Conservation (phyloP, 352 stramenopile genomes). For the Ophiocytium majus region DNA sequence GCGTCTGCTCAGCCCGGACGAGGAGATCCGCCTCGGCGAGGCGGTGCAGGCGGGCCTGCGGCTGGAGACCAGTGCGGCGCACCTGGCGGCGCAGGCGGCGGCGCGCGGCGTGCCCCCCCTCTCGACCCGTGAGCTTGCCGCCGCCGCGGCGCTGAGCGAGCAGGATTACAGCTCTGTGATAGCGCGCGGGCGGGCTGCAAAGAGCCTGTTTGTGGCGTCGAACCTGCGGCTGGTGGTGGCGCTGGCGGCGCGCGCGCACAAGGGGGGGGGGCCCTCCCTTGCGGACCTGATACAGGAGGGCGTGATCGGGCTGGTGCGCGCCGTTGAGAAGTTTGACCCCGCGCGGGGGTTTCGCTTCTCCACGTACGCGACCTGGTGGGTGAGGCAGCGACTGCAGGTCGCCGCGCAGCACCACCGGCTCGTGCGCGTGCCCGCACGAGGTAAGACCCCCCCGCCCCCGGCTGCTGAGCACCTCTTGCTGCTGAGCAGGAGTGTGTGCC, state of each 20-base stretch:
- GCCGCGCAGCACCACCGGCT: slow-evolving; percentile 57
- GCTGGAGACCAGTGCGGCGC: slow-evolving; percentile 4
- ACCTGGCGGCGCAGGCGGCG: background rate
- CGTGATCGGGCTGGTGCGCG: slow-evolving; percentile 67
- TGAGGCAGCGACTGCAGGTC: slow-evolving; percentile 61
- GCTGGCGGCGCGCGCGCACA: background rate
- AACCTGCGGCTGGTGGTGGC: slow-evolving; percentile 46
- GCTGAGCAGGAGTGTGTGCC: too few species aligned
- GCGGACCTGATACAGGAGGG: slow-evolving; percentile 73
- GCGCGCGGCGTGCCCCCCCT: background rate
- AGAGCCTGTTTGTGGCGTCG: slow-evolving; percentile 27
- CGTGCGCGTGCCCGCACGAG: slow-evolving; percentile 66
- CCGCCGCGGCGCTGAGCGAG: slow-evolving; percentile 1
- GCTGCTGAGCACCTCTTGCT: too few species aligned
- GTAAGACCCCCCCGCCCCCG: too few species aligned
- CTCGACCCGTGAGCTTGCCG: background rate
- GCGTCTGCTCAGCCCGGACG: slow-evolving; percentile 25
- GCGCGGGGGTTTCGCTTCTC: slow-evolving; percentile 71
- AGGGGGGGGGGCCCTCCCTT: slow-evolving; percentile 61
- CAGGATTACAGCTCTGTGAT: slow-evolving; percentile 15
- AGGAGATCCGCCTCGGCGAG: slow-evolving; percentile 32
- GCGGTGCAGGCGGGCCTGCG: slow-evolving; percentile 25
- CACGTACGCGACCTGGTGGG: slow-evolving; percentile 74
- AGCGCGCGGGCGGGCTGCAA: slow-evolving; percentile 24
- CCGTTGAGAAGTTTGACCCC: slow-evolving; percentile 75